Conservation (phyloP, 345 rosid genomes). For the Brassica napus region Da-Ae NC_063449.1:8964001-8964500, state of each 20-base stretch:
- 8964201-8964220: background rate
- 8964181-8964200: background rate
- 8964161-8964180: no score
- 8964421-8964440: conserved; percentile 20
- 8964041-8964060: background rate
- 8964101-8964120: background rate
- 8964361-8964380: conserved; percentile 18
- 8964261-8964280: background rate
- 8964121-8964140: no score
- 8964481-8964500: background rate
- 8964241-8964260: background rate
- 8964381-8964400: background rate
- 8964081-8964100: background rate
- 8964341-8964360: background rate
- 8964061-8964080: conserved; percentile 16
- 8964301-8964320: conserved; percentile 12
- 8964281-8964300: conserved; percentile 1
- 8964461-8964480: background rate
- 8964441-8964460: background rate
- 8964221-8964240: conserved; percentile 14
- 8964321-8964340: background rate
- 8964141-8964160: no score
- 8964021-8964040: no score
- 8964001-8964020: no score
- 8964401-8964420: background rate